Percentiles rank a stretch among this genome's conserved stretches.
Evolutionary conservation across 805 yeast species (phyloP).

Genomic region (Candida maris): DNA sequence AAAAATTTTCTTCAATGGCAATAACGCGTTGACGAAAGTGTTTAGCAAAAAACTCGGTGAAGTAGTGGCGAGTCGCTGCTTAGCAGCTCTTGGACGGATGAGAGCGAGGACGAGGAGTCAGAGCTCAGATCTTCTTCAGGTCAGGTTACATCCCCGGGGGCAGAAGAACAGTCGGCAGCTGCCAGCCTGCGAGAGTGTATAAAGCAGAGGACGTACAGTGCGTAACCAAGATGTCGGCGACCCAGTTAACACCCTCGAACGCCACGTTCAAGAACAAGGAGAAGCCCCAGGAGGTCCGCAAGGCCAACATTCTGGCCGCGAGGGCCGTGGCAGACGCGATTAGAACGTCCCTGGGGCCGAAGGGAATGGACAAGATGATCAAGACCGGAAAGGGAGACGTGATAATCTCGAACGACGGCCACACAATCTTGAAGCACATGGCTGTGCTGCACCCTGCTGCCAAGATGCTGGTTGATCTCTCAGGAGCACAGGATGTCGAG

Average conservation of each 20-base stretch:
- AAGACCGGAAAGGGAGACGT: conserved; percentile 90
- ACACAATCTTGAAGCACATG: conserved; percentile 94
- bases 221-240: conserved; percentile 12
- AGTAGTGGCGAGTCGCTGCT: too few species aligned
- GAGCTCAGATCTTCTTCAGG: too few species aligned
- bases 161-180: too few species aligned
- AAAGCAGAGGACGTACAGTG: background rate
- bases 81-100: too few species aligned
- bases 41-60: too few species aligned
- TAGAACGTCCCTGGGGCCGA: conserved; percentile 94
- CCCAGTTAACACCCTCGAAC: conserved; percentile 52
- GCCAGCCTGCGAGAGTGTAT: too few species aligned
- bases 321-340: conserved; percentile 94
- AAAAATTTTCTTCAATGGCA: too few species aligned
- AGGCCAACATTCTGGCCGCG: conserved; percentile 85
- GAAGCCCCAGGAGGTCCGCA: conserved; percentile 92
- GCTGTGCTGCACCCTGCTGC: conserved; percentile 99
- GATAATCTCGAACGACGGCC: conserved; percentile 96
- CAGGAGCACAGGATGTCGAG: conserved; percentile 97
- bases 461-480: conserved; percentile 90
- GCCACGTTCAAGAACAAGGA: conserved; percentile 91
- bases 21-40: too few species aligned
- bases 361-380: conserved; percentile 99
- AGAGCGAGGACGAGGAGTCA: too few species aligned
- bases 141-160: too few species aligned